Base-by-base conservation (phyloP, 805 yeast species). In the Myxozyma sirexii region DNA sequence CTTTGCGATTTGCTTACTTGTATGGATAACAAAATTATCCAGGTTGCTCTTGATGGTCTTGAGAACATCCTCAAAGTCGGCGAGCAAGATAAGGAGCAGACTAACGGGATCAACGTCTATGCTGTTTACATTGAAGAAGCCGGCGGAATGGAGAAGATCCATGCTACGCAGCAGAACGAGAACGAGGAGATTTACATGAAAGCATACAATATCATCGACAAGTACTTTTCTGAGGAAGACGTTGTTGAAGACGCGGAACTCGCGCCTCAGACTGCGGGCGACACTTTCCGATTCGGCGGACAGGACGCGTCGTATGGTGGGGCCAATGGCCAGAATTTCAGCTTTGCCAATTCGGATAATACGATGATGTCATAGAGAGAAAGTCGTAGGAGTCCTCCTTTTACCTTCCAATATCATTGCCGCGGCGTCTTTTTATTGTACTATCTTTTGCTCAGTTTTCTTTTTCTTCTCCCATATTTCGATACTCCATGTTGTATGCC, bases 101-200 rank as follows among this genome's bases (percentile, higher is more conserved):
- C 83, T 60, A 88, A 87, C 58, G 75, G 80, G 51, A 81, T 85
- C 70, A 94, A 94, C 76, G 90, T 88, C 74, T 87, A 92, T 72
- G 97, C 98, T 27, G 82, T 91, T 64, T 90, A 77, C 77, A 88
- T 94, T 72, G 99, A 94, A 78, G 97, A 93, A 75, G 97, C 97
- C 45, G 98, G 97, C 70, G 99, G 99, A 64, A 87, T 91, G 85
- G 98, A 94, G 75, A 92, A 90, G 79, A 93, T 94, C 69, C 87
- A 88, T 75, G 90, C 89, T 63, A 88, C 96, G 74, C 99, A 94
- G 80, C 84, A 82, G 73, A 91, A 90, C 77, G 89, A 85, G 71
- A 94, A 93, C 76, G 96, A 93, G 73, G 89, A 87, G 72, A 89
- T 94, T 71, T 94, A 94, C 76, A 84, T 88, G 73, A 92, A 91